Evolutionary conservation across 139 green algal species (phyloP), one percentile per base, ranked within the genome.

Genomic region (Chloropicon primus): DNA sequence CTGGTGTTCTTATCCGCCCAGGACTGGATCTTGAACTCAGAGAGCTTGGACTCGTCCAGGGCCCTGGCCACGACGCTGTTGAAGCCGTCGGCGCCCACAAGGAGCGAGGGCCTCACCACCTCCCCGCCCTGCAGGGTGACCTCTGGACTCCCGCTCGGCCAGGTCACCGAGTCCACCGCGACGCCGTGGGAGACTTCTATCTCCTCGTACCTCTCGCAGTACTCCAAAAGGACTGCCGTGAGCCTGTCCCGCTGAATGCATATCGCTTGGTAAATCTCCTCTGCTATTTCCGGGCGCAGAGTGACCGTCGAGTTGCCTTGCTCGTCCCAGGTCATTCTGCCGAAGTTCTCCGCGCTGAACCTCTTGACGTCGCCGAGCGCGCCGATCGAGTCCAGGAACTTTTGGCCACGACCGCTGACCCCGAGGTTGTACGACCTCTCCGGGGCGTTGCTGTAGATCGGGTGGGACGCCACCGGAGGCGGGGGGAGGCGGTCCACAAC

Each of bases 351-450:
- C 23, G 77, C 74, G 27, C 53, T 77, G 1, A 72, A 82, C n/a
- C 24, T 22, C 21, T 81, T 72, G 62, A 85, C 80, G 1, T 28
- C 21, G 26, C 84, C 81, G 28, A 86, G 79, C 21, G 53, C 78
- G 21, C 28, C 79, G 2, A 82, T 29, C 24, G 28, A 22, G 21
- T 80, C 25, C 0, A 85, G 22, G 24, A 71, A 79, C n/a, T 29
- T 72, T 71, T 88, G 85, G 22, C 85, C 85, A 1, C 85, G 28
- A 0, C 82, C 82, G 54, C 78, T 83, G 25, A 88, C 23, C 0
- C 85, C 85, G 62, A 88, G 79, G 83, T 85, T 87, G 77, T 88
- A 88, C 1, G 79, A 77, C 1, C 85, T 54, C 24, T 85, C 74
- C 2, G 78, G 73, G 62, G 62, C 3, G 0, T 71, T 23, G 27